These are phyloP conservation scores for Botrytis byssoidea DNA, from an alignment of 2,329 filamentous ascomycete species.

Conservation along the genomic window DNA sequence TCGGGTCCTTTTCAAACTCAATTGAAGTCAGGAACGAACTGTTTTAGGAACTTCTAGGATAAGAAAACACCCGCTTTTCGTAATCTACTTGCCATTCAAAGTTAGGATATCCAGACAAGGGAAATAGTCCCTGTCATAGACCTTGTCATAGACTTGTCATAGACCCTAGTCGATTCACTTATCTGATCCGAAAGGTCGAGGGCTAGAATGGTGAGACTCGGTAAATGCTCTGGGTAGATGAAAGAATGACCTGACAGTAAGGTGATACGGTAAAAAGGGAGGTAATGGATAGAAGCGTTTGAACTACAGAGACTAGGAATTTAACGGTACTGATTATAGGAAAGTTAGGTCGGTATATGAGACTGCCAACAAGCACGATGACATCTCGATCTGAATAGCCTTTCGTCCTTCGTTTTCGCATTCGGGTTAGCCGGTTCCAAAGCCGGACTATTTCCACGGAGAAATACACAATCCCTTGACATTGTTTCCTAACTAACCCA, in stretches of 20 bases:
- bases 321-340: background rate
- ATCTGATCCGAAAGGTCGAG: conserved; percentile 1
- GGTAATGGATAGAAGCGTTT: background rate
- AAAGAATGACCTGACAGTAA: background rate
- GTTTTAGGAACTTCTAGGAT: background rate
- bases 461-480: background rate
- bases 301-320: background rate
- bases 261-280: background rate
- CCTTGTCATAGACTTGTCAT: background rate
- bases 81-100: background rate
- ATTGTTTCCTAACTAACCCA: background rate
- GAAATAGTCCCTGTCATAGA: background rate
- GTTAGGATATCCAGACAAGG: background rate
- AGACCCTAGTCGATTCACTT: background rate
- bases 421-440: background rate
- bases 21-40: background rate
- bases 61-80: background rate
- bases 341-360: background rate
- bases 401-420: background rate
- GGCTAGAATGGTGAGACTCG: background rate
- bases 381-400: background rate
- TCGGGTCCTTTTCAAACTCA: background rate
- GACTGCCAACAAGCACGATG: background rate
- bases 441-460: background rate
- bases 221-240: background rate